Percentiles rank a stretch among this genome's conserved stretches.
Evolutionary conservation across 2,329 filamentous ascomycete genomes (phyloP).

Genomic region (Pseudogymnoascus sp.): DNA sequence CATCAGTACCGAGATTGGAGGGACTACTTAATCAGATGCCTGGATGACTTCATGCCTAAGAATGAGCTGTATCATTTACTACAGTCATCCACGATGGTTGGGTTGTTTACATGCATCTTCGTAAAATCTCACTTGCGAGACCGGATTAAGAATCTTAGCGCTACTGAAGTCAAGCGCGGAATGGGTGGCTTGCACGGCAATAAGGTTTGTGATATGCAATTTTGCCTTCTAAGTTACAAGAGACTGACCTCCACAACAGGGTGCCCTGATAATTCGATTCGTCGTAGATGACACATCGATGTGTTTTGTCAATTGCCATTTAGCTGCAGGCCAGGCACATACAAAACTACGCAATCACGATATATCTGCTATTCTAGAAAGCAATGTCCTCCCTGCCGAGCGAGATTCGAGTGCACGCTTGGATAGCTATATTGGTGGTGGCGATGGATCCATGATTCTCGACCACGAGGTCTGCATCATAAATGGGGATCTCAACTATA

Average conservation of each 20-base stretch:
- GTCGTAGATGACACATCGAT: slow-evolving; percentile 86
- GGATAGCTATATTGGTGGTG: slow-evolving; percentile 81
- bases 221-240: neutral
- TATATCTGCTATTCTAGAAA: slow-evolving; percentile 80
- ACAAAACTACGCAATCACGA: slow-evolving; percentile 90
- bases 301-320: slow-evolving; percentile 95
- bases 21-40: slow-evolving; percentile 71
- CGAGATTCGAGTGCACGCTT: slow-evolving; percentile 57
- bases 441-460: slow-evolving; percentile 87
- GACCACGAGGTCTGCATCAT: slow-evolving; percentile 97
- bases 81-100: slow-evolving; percentile 83
- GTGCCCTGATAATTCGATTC: slow-evolving; percentile 86
- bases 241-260: slow-evolving; percentile 34
- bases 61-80: slow-evolving; percentile 75
- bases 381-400: slow-evolving; percentile 63
- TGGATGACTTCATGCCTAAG: slow-evolving; percentile 75
- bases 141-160: slow-evolving; percentile 68
- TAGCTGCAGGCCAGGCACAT: slow-evolving; percentile 87
- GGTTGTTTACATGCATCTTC: slow-evolving; percentile 92
- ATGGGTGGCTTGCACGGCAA: slow-evolving; percentile 95
- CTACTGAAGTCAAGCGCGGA: slow-evolving; percentile 83
- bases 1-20: slow-evolving; percentile 96
- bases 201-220: slow-evolving; percentile 45
- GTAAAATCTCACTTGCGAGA: slow-evolving; percentile 71
- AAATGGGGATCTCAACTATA: slow-evolving; percentile 95